Conservation (phyloP, 1,284 basidiomycete species). For the Coniophora puteana region DNA sequence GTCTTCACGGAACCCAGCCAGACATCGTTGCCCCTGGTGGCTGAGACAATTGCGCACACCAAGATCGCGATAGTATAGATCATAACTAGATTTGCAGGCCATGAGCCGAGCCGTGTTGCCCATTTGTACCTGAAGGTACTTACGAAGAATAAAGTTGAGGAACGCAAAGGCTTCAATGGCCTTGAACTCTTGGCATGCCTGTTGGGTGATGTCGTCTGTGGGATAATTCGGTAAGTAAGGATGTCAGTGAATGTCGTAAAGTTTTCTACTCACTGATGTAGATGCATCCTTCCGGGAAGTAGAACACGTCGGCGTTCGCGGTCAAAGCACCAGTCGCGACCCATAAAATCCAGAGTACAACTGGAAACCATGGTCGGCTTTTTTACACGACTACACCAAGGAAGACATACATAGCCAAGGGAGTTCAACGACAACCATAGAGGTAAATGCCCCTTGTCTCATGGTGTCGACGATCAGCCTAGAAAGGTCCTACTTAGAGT, state of each 20-base stretch:
- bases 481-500: constrained; percentile 9
- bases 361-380: constrained; percentile 25
- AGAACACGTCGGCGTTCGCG: constrained; percentile 18
- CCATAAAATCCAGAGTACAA: constrained; percentile 55
- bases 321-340: constrained; percentile 43
- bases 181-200: constrained; percentile 39
- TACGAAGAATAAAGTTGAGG: constrained; percentile 48
- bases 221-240: constrained; percentile 4
- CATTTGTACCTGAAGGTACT: constrained; percentile 15
- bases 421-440: constrained; percentile 34
- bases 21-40: constrained; percentile 34
- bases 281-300: constrained; percentile 21
- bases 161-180: constrained; percentile 51
- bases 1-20: constrained; percentile 42
- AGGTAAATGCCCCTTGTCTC: constrained; percentile 32
- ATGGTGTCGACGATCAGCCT: constrained; percentile 32
- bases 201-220: constrained; percentile 13
- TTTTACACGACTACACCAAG: not conserved
- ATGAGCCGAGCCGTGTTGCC: not conserved
- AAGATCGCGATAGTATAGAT: constrained; percentile 35
- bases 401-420: constrained; percentile 31
- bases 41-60: constrained; percentile 32
- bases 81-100: constrained; percentile 32
- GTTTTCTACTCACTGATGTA: constrained; percentile 15
- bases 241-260: constrained; percentile 4